Conservation (phyloP, 129 eudicot genomes). For the Solidago caesia region DNA sequence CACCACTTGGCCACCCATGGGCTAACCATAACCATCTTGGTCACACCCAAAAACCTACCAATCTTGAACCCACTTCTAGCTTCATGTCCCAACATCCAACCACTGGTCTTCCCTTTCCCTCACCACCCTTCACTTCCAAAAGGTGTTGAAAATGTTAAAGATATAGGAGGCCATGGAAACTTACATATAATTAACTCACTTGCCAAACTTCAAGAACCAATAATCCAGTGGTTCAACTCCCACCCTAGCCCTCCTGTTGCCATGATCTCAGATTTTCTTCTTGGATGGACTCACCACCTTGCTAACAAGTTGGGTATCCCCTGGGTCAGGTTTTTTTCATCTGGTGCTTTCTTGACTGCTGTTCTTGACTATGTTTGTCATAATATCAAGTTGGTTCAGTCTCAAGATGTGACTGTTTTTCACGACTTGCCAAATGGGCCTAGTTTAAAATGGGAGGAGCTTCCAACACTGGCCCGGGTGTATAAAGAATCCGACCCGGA, state of each 20-base stretch:
- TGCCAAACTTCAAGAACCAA: slow-evolving; percentile 32
- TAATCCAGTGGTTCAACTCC: slow-evolving; percentile 52
- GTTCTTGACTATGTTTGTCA: slow-evolving; percentile 28
- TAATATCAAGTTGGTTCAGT: slow-evolving; percentile 21
- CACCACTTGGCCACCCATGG: slow-evolving; percentile 51
- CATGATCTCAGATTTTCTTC: slow-evolving; percentile 67
- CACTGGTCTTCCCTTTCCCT: slow-evolving; percentile 65
- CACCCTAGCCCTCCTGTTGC: slow-evolving; percentile 65
- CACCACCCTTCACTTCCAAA: slow-evolving; percentile 55
- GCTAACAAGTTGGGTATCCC: slow-evolving; percentile 50
- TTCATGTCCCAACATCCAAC: slow-evolving; percentile 49
- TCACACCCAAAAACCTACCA: slow-evolving; percentile 82
- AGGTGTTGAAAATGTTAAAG: slow-evolving; percentile 61
- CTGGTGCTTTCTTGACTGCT: slow-evolving; percentile 36
- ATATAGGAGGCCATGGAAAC: slow-evolving; percentile 56
- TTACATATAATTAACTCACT: slow-evolving; percentile 46
- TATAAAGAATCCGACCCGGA: slow-evolving; percentile 44
- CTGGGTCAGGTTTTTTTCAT: slow-evolving; percentile 42
- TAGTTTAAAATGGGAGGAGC: slow-evolving; percentile 36
- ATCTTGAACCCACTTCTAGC: slow-evolving; percentile 58
- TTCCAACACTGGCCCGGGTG: slow-evolving; percentile 46
- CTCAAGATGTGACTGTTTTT: slow-evolving; percentile 28
- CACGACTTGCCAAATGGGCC: slow-evolving; percentile 51
- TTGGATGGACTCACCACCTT: slow-evolving; percentile 64
- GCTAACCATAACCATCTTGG: slow-evolving; percentile 59